These are phyloP conservation scores for Neobulgaria alba DNA, from an alignment of 2,329 filamentous ascomycete species.

Conservation along the genomic window DNA sequence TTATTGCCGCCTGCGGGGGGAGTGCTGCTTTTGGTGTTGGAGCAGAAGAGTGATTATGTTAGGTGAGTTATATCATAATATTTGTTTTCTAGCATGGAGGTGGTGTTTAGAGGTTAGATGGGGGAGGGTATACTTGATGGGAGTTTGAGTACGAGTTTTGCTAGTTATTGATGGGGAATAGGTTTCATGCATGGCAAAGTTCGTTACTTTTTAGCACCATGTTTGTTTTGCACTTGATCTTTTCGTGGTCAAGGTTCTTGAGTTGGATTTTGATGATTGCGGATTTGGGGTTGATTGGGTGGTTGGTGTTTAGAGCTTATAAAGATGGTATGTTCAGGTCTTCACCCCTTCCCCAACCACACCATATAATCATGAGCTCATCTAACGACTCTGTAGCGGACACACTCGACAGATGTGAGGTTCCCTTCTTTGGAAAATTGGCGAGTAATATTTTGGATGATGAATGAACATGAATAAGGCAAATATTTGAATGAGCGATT, in stretches of 20 bases:
- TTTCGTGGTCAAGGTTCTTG: slow-evolving; percentile 76
- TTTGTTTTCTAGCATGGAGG: too few relatives aligned
- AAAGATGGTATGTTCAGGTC: slow-evolving; percentile 50
- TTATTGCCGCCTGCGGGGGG: slow-evolving; percentile 77
- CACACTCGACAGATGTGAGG: slow-evolving; percentile 50
- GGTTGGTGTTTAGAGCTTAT: slow-evolving; percentile 72
- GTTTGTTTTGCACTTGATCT: slow-evolving; percentile 72
- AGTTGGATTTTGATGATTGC: slow-evolving; percentile 74
- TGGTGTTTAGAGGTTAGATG: too few relatives aligned
- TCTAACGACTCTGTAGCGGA: slow-evolving; percentile 39
- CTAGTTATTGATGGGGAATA: slow-evolving; percentile 30
- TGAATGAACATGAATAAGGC: slow-evolving; percentile 38
- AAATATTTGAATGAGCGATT: too few relatives aligned
- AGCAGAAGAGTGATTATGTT: slow-evolving; percentile 96
- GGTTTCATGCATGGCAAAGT: slow-evolving; percentile 96
- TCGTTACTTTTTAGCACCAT: slow-evolving; percentile 69
- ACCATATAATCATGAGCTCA: not conserved
- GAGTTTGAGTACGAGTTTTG: not conserved
- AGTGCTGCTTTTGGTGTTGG: slow-evolving; percentile 73
- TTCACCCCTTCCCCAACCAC: not conserved
- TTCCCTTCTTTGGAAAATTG: slow-evolving; percentile 77
- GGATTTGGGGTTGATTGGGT: slow-evolving; percentile 69
- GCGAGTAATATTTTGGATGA: slow-evolving; percentile 89
- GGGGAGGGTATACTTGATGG: not conserved
- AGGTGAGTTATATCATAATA: slow-evolving; percentile 46